These are phyloP conservation scores for Clonostachys byssicola DNA, from an alignment of 2,329 filamentous ascomycete species.

Conservation along the genomic window DNA sequence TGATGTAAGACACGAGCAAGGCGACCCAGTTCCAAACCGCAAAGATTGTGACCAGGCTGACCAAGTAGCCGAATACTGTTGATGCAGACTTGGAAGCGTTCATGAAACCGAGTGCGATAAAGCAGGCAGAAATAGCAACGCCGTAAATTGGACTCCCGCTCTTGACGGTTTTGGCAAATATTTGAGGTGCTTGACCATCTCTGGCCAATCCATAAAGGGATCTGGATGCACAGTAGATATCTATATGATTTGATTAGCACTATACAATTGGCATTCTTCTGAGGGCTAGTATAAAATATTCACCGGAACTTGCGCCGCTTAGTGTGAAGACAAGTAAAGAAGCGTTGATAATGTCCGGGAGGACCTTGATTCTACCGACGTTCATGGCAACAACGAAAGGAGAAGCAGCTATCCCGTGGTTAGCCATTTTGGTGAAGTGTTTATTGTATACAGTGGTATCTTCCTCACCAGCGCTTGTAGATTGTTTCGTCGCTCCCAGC, in stretches of 20 bases:
- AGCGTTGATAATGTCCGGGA: too few relatives aligned
- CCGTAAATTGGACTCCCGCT: constrained; percentile 33
- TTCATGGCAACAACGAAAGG: too few relatives aligned
- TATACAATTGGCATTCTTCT: too few relatives aligned
- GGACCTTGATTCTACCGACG: too few relatives aligned
- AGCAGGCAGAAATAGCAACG: constrained; percentile 25
- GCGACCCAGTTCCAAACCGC: constrained; percentile 37
- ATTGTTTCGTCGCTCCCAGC: too few relatives aligned
- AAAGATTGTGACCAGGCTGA: constrained; percentile 35
- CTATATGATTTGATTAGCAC: constrained; percentile 14
- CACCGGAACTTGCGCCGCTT: too few relatives aligned
- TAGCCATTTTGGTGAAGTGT: too few relatives aligned
- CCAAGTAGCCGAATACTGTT: constrained; percentile 33
- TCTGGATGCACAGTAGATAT: constrained; percentile 45
- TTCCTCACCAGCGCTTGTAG: too few relatives aligned
- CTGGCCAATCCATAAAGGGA: constrained; percentile 40
- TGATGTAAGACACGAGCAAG: constrained; percentile 30
- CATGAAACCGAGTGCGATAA: constrained; percentile 32
- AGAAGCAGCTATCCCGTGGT: too few relatives aligned
- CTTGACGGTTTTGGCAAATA: constrained; percentile 24
- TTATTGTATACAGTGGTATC: too few relatives aligned
- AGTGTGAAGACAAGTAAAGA: too few relatives aligned
- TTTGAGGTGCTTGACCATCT: constrained; percentile 30
- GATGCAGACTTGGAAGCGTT: constrained; percentile 26
- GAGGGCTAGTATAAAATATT: too few relatives aligned